Evolutionary conservation across 805 yeast genomes (phyloP), one percentile per base, ranked within the genome.

Genomic region (Cephaloascus fragrans): DNA sequence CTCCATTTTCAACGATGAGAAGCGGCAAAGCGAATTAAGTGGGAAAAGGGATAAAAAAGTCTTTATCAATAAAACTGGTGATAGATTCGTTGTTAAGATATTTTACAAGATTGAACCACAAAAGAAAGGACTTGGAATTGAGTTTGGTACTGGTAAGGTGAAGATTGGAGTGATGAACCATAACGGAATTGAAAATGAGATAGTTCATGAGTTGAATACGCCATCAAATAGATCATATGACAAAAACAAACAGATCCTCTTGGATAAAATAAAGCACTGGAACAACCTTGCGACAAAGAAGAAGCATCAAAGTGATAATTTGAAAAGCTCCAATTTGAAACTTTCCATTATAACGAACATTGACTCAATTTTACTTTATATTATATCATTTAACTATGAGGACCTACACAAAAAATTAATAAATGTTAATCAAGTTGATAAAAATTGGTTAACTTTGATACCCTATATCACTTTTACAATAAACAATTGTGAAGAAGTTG

Each of bases 221-320:
- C 26, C 18, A 3, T 15, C 37, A 4, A 36, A 35, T 20, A 34
- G n/a, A n/a, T n/a, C n/a, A n/a, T n/a, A n/a, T n/a, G 14, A 31
- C 39, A 35, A 48, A 19, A 40, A 44, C 34, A 49, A 48, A 37
- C 43, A 45, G 18, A 43, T 40, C n/a, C 45, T 51, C 32, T 45
- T 50, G 37, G 39, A 45, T 16, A 44, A 52, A 39, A 53, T 57
- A 52, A 49, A 47, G 35, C 44, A 49, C 10, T 69, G 73, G 73
- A 45, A 57, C 17, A 51, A 51, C 16, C 43, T 51, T 14, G 69
- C 70, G 1, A 51, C 63, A 5, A 44, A 47, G 5, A 55, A 61
- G 41, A 67, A 67, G 43, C 69, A 63, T 47, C 60, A 57, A 32
- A 53, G 66, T 12, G 72, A 68, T 43, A 41, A 51, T 2, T 56